Conservation (phyloP, 2,329 filamentous ascomycete genomes). For the Clonostachys solani region DNA sequence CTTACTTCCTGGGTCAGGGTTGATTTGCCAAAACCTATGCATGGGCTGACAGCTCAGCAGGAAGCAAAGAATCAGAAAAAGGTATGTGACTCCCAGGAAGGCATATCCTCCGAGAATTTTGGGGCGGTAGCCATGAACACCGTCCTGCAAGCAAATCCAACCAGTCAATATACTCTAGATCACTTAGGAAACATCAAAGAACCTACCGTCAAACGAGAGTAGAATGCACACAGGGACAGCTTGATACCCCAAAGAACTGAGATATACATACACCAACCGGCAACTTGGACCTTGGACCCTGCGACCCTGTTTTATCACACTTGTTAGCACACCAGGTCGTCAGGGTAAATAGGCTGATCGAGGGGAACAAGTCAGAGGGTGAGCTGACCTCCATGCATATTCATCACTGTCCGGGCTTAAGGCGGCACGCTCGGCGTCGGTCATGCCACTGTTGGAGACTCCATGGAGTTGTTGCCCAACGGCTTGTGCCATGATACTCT, state of each 20-base stretch:
- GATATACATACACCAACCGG: conserved; percentile 45
- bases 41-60: too few relatives aligned
- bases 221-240: conserved; percentile 48
- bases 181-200: neutral
- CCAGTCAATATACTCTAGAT: conserved; percentile 1
- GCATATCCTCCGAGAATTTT: too few relatives aligned
- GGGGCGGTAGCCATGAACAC: too few relatives aligned
- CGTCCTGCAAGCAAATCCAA: neutral
- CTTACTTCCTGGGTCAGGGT: too few relatives aligned
- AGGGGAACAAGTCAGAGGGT: neutral
- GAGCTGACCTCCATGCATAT: conserved; percentile 20
- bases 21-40: too few relatives aligned
- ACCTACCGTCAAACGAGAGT: conserved; percentile 19
- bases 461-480: conserved; percentile 38
- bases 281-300: conserved; percentile 49
- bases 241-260: conserved; percentile 48
- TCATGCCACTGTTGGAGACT: conserved; percentile 50
- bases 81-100: too few relatives aligned
- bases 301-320: conserved; percentile 23
- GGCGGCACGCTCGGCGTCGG: conserved; percentile 33
- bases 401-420: conserved; percentile 36
- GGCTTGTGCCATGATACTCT: conserved; percentile 42
- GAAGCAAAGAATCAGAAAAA: too few relatives aligned
- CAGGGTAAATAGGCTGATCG: neutral
- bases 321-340: conserved; percentile 41